phyloP scores from a whole-genome alignment of 2,329 filamentous ascomycete species.

The Cordyceps tenuipes region DNA sequence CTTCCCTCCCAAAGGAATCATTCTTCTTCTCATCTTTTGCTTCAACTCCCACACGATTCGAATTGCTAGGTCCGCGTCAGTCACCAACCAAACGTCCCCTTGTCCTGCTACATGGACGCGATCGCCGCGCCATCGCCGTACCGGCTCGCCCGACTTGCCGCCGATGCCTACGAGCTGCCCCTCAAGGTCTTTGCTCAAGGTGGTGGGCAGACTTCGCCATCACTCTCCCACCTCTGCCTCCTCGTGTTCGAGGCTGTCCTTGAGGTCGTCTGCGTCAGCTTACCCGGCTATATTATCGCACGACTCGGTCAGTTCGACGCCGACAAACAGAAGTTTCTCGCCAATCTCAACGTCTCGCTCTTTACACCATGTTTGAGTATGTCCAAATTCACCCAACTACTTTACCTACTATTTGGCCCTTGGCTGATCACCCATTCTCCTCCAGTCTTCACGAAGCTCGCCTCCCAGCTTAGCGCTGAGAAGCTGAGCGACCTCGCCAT shows the following conservation, averaged over 20 bases:
- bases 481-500: conserved; percentile 86
- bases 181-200: conserved; percentile 32
- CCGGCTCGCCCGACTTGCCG: conserved; percentile 31
- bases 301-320: conserved; percentile 87
- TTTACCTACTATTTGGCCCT: neutral
- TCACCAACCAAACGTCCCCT: neutral
- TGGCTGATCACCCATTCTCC: neutral
- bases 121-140: conserved; percentile 38
- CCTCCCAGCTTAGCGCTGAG: conserved; percentile 84
- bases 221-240: conserved; percentile 61
- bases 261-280: conserved; percentile 88
- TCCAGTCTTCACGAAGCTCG: conserved; percentile 90
- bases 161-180: conserved; percentile 33
- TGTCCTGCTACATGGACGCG: conserved; percentile 25
- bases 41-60: neutral
- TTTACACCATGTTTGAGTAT: conserved; percentile 95
- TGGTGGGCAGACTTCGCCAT: conserved; percentile 49
- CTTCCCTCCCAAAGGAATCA: neutral
- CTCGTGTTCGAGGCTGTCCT: conserved; percentile 92
- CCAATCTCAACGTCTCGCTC: conserved; percentile 90
- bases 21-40: neutral
- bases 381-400: conserved; percentile 22
- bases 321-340: conserved; percentile 91
- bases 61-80: neutral
- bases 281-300: conserved; percentile 90